Base-by-base conservation (phyloP, 768 basidiomycete species). In the Pleurotus platypus region DNA sequence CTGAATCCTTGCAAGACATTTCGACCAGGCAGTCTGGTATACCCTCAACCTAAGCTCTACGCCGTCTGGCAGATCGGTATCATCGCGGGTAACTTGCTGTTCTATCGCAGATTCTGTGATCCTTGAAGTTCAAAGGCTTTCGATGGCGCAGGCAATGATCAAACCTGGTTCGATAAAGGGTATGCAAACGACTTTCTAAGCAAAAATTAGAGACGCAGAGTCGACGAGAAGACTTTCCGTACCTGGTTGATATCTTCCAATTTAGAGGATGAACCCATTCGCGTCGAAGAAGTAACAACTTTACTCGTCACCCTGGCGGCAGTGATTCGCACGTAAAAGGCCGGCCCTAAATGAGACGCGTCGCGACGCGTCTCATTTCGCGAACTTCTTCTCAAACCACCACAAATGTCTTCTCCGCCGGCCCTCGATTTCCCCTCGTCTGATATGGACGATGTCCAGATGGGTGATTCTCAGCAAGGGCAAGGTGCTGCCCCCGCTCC, bases 371-470 rank as follows among this genome's bases (percentile, higher is more conserved):
- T 67, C 63, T 51, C 42, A 49, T 47, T 55, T 46, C 40, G 57
- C 24, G 45, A 62, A 58, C 49, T 46, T n/a, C 37, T 57, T 46
- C 40, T 35, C n/a, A 40, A 12, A 20, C 40, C 37, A 16, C 46
- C 42, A 60, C 64, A 40, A 54, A 87, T 87, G 85, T 86, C 85
- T 6, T 87, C 84, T 42, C 85, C 84, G 22, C 84, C 84, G 16
- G 74, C 78, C 35, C 68, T 86, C 39, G 83, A 87, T 62, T 86
- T 86, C 64, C 85, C 85, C 3, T 76, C 83, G 1, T 86, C 84
- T 4, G 86, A 86, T 53, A 63, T 73, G 59, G 79, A 78, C 64
- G 81, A 83, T 66, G 72, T 80, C 27, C 72, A 82, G n/a, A 84
- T 84, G 82, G 75, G 70, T 26, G 75, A 68, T 30, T 69, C 62